These are phyloP conservation scores for Clonostachys chloroleuca DNA, from an alignment of 2,329 filamentous ascomycete genomes.

Conservation along the genomic window DNA sequence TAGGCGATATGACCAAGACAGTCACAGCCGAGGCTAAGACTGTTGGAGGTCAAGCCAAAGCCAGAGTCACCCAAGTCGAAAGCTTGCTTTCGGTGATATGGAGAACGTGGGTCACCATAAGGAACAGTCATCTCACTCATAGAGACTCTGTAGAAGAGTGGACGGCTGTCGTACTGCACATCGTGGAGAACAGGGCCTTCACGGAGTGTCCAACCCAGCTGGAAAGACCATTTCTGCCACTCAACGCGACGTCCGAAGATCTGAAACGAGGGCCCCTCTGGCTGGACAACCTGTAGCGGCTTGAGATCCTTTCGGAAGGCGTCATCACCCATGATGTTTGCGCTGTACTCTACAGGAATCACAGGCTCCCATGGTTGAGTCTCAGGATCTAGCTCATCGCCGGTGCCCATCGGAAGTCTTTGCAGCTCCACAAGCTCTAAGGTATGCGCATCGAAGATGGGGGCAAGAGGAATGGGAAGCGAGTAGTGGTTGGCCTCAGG, in stretches of 20 bases:
- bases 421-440: conserved; percentile 4
- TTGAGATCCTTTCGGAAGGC: conserved; percentile 44
- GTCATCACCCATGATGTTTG: not conserved
- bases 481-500: conserved; percentile 9
- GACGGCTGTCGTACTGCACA: conserved; percentile 59
- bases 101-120: conserved; percentile 46
- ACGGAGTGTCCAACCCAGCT: conserved; percentile 64
- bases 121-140: conserved; percentile 69
- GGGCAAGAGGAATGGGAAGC: conserved; percentile 7
- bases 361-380: not conserved
- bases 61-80: conserved; percentile 71
- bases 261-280: conserved; percentile 27
- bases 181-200: conserved; percentile 69
- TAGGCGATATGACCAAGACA: conserved; percentile 64
- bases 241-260: conserved; percentile 39
- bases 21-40: conserved; percentile 67
- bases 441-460: conserved; percentile 8
- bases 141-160: conserved; percentile 61
- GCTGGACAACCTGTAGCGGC: conserved; percentile 44
- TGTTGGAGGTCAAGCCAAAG: conserved; percentile 60
- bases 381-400: not conserved
- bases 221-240: conserved; percentile 66
- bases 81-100: conserved; percentile 65
- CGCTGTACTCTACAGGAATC: conserved; percentile 5
- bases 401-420: not conserved